A percentile compares a stretch with the other conserved stretches of the same genome.
Conservation (phyloP, 805 yeast species). For the Saccharomycodes ludwigii region DNA sequence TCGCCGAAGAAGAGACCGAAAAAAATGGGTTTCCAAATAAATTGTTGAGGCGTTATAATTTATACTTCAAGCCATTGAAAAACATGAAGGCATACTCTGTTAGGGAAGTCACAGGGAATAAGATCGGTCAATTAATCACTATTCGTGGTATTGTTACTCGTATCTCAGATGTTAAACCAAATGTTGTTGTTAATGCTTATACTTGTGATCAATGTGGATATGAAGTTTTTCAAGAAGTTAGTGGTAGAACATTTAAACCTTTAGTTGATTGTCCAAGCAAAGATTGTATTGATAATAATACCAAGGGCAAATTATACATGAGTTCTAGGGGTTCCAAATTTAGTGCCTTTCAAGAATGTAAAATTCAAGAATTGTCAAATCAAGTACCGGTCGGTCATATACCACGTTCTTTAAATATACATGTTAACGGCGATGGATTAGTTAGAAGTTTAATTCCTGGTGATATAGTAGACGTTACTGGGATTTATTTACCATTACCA, state of each 20-base stretch:
- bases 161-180: conserved; percentile 92
- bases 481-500: conserved; percentile 87
- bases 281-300: conserved; percentile 65
- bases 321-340: conserved; percentile 94
- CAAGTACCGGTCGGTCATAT: conserved; percentile 98
- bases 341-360: conserved; percentile 88
- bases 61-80: conserved; percentile 77
- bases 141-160: conserved; percentile 91
- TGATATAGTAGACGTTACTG: conserved; percentile 85
- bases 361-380: conserved; percentile 84
- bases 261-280: conserved; percentile 73
- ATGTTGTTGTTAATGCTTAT: conserved; percentile 82
- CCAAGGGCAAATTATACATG: conserved; percentile 82
- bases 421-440: conserved; percentile 73
- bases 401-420: conserved; percentile 76
- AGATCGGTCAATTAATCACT: conserved; percentile 78
- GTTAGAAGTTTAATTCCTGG: conserved; percentile 88
- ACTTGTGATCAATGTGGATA: conserved; percentile 96
- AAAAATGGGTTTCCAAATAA: conserved; percentile 80
- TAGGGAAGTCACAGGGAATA: conserved; percentile 75
- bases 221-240: conserved; percentile 93
- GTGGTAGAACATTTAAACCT: conserved; percentile 76
- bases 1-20: conserved; percentile 30
- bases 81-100: conserved; percentile 54
- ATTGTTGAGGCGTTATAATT: conserved; percentile 72